These are phyloP conservation scores for Salvia rosmarinus DNA, from an alignment of 257 asterid genomes.

Conservation along the genomic window DNA sequence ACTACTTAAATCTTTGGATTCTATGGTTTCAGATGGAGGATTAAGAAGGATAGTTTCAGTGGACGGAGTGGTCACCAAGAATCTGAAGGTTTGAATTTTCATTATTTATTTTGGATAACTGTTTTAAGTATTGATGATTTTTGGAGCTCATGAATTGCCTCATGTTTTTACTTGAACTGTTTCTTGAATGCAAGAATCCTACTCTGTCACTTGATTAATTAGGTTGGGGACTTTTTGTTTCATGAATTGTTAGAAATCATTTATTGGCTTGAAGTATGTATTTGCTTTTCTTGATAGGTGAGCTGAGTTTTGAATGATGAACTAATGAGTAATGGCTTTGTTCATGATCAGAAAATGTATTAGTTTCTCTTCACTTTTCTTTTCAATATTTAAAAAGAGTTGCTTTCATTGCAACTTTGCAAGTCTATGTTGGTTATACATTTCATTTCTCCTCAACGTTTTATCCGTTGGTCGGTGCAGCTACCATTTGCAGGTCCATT, in stretches of 20 bases:
- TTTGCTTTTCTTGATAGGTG: neutral
- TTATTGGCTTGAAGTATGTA: constrained; percentile 12
- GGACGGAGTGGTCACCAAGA: constrained; percentile 38
- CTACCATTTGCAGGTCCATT: constrained; percentile 40
- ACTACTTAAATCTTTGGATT: neutral
- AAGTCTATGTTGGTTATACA: neutral
- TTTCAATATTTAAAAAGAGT: neutral
- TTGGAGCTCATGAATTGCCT: constrained; percentile 4
- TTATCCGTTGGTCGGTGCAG: constrained; percentile 37
- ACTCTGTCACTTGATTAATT: neutral
- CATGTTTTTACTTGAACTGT: neutral
- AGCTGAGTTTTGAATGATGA: constrained; percentile 8
- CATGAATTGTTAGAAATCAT: constrained; percentile 2
- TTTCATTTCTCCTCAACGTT: neutral
- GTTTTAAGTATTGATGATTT: neutral
- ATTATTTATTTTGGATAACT: neutral
- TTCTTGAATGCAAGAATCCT: constrained; percentile 4
- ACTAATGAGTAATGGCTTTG: neutral
- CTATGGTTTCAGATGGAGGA: constrained; percentile 45
- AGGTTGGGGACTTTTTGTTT: neutral
- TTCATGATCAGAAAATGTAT: neutral
- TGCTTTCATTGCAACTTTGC: neutral
- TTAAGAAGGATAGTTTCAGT: constrained; percentile 39
- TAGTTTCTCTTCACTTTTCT: neutral
- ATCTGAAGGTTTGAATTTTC: constrained; percentile 37